These are phyloP conservation scores for Gnaphalium uliginosum DNA, from an alignment of 129 eudicot genomes.

Conservation along the genomic window DNA sequence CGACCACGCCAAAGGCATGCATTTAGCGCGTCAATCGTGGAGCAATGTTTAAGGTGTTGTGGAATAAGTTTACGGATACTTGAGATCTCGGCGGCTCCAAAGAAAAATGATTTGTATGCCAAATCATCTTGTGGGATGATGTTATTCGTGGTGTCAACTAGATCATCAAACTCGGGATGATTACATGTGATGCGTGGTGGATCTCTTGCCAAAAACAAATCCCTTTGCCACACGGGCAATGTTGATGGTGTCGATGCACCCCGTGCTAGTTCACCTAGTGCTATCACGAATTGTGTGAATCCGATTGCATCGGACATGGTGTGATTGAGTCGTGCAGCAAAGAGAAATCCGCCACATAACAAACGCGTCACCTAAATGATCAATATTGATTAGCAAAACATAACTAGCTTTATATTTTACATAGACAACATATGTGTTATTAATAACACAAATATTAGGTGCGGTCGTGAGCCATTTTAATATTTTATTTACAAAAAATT, in stretches of 20 bases:
- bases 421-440: too few species aligned
- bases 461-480: too few species aligned
- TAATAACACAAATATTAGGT: too few species aligned
- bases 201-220: conserved; percentile 48
- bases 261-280: conserved; percentile 58
- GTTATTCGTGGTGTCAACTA: conserved; percentile 56
- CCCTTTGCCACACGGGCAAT: conserved; percentile 65
- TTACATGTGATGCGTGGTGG: conserved; percentile 56
- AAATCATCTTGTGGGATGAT: conserved; percentile 57
- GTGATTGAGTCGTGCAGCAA: conserved; percentile 70
- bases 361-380: conserved; percentile 43
- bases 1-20: conserved; percentile 78
- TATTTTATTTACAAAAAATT: too few species aligned
- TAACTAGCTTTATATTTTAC: too few species aligned
- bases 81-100: conserved; percentile 58
- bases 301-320: conserved; percentile 72
- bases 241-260: conserved; percentile 52
- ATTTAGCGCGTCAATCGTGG: conserved; percentile 57
- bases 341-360: conserved; percentile 67
- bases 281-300: conserved; percentile 54
- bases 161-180: conserved; percentile 56
- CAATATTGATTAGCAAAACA: too few species aligned
- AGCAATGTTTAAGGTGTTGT: conserved; percentile 31
- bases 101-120: conserved; percentile 71
- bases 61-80: conserved; percentile 54